Evolutionary conservation across 306 rosid species (phyloP), one percentile per base, ranked within the genome.

Genomic region (Medicago arabica): DNA sequence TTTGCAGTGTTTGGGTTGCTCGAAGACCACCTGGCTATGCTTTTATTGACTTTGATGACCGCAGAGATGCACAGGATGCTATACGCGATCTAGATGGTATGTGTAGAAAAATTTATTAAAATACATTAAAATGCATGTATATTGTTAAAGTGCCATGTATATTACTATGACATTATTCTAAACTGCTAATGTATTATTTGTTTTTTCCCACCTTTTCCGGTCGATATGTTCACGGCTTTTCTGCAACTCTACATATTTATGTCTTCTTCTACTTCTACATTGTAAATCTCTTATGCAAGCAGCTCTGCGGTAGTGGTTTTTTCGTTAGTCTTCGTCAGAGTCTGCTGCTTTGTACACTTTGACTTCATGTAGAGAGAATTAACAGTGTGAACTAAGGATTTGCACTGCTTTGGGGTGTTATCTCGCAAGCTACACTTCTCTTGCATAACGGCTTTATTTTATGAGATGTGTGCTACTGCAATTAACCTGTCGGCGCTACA

Each of bases 11-110:
- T 17, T 96, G 99, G 99, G 99, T 96, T 81, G 99, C 99, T 39
- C 80, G 98, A 54, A 88, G 99, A 18, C 99, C 99, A 57, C 98
- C 99, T 21, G 99, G 99, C 69, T 96, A 96, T 83, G 99, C 99
- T 57, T 96, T 96, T 63, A 85, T 96, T 40, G 99, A 96, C 75
- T 96, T 96, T 12, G 99, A 96, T 85, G 99, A 96, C 63, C 76
- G 84, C 9, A 83, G 99, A 79, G 99, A 96, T 71, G 98, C 98
- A 2, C 90, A 89, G 62, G 99, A 96, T 81, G 98, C 97, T 38
- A 92, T 96, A 40, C 96, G 96, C 11, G 99, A 90, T 69, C 39
- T 96, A 57, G 99, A 96, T 88, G 99, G 99, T 96, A 87, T 64
- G 89, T 79, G 23, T 43, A 15, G 68, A 49, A 25, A 57, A 11